Conservation (phyloP, 768 basidiomycete genomes). For the Cyathus striatus region DNA sequence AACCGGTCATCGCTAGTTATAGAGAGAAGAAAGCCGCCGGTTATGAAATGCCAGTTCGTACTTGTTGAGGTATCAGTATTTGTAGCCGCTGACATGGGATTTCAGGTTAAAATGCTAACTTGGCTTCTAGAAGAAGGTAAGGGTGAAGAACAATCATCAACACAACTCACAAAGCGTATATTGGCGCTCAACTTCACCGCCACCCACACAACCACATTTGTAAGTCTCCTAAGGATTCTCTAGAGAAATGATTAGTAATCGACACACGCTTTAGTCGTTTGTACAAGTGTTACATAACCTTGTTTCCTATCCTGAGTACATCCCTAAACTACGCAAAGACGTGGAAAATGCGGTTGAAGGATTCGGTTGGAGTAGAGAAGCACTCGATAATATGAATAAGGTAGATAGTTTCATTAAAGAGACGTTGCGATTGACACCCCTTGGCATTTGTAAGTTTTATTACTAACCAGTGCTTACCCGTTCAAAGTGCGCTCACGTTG, state of each 20-base stretch:
- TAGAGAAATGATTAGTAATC: neutral
- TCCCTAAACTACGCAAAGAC: conserved; percentile 21
- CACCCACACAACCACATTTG: conserved; percentile 36
- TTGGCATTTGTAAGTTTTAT: conserved; percentile 13
- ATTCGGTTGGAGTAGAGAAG: conserved; percentile 36
- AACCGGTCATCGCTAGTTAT: conserved; percentile 6
- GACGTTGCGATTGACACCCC: conserved; percentile 22
- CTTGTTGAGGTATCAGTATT: no score
- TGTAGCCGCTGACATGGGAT: no score
- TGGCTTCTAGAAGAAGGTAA: conserved; percentile 20
- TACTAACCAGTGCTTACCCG: neutral
- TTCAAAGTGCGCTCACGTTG: no score
- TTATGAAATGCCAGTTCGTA: no score
- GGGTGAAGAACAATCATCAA: conserved; percentile 14
- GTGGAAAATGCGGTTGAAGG: conserved; percentile 18
- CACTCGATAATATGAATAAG: conserved; percentile 29
- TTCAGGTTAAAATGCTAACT: conserved; percentile 13
- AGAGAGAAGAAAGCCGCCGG: neutral
- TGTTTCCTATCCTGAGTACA: conserved; percentile 19
- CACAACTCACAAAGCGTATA: conserved; percentile 19
- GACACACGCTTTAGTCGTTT: conserved; percentile 12
- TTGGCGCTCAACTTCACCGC: conserved; percentile 35
- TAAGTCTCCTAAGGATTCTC: conserved; percentile 10
- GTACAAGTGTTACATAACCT: conserved; percentile 23
- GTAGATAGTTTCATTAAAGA: conserved; percentile 44